These are phyloP conservation scores for Paecilomyces variotii DNA, from an alignment of 2,329 filamentous ascomycete species.

Conservation along the genomic window DNA sequence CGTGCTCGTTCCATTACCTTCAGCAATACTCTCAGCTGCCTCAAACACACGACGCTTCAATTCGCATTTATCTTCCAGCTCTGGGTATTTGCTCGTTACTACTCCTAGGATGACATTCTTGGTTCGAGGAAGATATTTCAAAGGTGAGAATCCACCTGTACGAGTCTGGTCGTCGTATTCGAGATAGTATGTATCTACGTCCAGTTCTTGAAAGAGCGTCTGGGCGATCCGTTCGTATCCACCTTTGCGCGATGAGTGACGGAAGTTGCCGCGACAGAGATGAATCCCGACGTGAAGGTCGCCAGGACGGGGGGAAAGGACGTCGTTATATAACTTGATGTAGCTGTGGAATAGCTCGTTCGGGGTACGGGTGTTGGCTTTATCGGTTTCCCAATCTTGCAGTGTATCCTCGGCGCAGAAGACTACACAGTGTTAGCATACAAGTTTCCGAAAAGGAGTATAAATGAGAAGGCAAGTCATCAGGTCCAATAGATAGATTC, in stretches of 20 bases:
- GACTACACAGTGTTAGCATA: constrained; percentile 24
- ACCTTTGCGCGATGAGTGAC: constrained; percentile 51
- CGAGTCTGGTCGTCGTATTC: constrained; percentile 54
- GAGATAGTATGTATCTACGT: constrained; percentile 56
- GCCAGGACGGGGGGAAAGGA: constrained; percentile 49
- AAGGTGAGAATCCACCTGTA: constrained; percentile 54
- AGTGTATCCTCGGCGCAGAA: constrained; percentile 64
- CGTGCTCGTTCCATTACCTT: constrained; percentile 51
- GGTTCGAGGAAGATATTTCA: constrained; percentile 47
- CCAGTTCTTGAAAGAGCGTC: constrained; percentile 51
- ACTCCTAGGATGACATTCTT: constrained; percentile 54
- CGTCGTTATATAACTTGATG: constrained; percentile 64
- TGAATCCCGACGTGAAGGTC: constrained; percentile 69
- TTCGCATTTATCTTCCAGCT: constrained; percentile 51
- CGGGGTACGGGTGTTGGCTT: constrained; percentile 54
- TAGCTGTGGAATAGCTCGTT: constrained; percentile 63
- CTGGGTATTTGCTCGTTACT: constrained; percentile 50
- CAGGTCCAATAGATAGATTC: too few relatives aligned
- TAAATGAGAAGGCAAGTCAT: too few relatives aligned
- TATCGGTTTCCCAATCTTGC: constrained; percentile 55
- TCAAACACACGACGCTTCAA: constrained; percentile 47
- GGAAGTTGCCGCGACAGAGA: constrained; percentile 56
- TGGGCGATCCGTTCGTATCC: constrained; percentile 55
- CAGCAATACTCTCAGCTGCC: constrained; percentile 57
- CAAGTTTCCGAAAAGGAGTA: background rate